A percentile compares a stretch with the other conserved stretches of the same genome.
phyloP scores from a whole-genome alignment of 2,329 filamentous ascomycete genomes.

The Aspergillus sojae region DNA sequence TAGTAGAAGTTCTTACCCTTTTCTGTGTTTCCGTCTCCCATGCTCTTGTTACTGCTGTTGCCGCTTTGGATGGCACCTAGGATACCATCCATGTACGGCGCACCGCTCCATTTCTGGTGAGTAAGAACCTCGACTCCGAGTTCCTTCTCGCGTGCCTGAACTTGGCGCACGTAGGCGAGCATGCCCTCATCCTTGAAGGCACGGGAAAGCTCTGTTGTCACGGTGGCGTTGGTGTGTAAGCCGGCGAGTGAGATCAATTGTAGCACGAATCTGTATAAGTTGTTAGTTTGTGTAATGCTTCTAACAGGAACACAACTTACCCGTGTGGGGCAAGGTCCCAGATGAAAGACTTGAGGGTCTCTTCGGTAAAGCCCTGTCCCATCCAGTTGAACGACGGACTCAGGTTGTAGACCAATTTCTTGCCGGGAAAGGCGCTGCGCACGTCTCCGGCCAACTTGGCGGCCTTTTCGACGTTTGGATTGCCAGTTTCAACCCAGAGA shows the following conservation, averaged over 20 bases:
- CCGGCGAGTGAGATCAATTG: conserved; percentile 68
- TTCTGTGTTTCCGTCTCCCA: conserved; percentile 95
- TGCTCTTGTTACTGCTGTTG: conserved; percentile 84
- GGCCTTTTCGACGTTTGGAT: conserved; percentile 79
- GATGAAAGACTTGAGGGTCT: conserved; percentile 84
- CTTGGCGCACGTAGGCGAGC: conserved; percentile 93
- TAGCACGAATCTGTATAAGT: conserved; percentile 55
- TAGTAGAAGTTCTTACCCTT: conserved; percentile 34
- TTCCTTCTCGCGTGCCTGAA: conserved; percentile 89
- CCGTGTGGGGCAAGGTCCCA: conserved; percentile 95
- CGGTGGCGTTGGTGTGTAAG: conserved; percentile 65
- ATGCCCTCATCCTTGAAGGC: conserved; percentile 90
- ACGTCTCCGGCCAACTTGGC: conserved; percentile 76
- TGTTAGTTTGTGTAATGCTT: conserved; percentile 19
- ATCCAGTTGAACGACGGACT: conserved; percentile 99
- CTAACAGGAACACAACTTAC: conserved; percentile 51
- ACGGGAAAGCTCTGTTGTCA: conserved; percentile 73
- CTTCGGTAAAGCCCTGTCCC: conserved; percentile 84
- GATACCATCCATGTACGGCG: conserved; percentile 82
- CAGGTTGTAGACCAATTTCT: conserved; percentile 95
- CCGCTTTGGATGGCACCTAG: conserved; percentile 88
- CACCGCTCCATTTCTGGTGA: conserved; percentile 80
- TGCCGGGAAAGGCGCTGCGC: conserved; percentile 68
- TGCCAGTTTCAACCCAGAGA: conserved; percentile 94
- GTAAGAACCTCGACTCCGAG: conserved; percentile 88